These are phyloP conservation scores for Nannochloropsis salina DNA, from an alignment of 108 stramenopile species.

Conservation along the genomic window DNA sequence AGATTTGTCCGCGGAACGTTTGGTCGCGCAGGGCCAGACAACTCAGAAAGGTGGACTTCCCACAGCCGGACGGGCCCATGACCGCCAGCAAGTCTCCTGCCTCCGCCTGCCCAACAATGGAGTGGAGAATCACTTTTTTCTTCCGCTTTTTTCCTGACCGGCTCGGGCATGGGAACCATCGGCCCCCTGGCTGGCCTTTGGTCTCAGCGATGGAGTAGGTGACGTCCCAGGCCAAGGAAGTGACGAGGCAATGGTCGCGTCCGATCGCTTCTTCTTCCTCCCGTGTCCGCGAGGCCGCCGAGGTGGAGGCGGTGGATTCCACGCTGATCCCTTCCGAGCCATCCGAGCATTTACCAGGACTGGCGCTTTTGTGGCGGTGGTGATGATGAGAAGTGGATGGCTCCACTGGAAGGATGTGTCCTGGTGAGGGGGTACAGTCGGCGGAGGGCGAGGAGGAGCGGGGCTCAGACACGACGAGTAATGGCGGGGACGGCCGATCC, in stretches of 20 bases:
- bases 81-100: constrained; percentile 22
- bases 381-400: not conserved
- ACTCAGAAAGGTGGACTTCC: constrained; percentile 33
- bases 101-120: not conserved
- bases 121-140: not conserved
- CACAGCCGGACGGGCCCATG: constrained; percentile 26
- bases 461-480: no score
- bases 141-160: not conserved
- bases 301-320: not conserved
- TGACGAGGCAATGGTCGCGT: not conserved
- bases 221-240: not conserved
- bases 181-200: not conserved
- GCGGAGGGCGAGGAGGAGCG: not conserved
- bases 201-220: not conserved
- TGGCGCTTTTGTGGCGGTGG: not conserved
- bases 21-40: constrained; percentile 17
- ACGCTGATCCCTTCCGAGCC: constrained; percentile 1
- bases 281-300: not conserved
- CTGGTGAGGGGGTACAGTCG: not conserved
- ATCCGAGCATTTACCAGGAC: not conserved
- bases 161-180: not conserved
- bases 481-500: not conserved
- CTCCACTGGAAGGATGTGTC: not conserved
- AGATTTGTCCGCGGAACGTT: not conserved
- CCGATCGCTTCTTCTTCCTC: not conserved